Evolutionary conservation across 495 filamentous ascomycete species (phyloP), one percentile per base, ranked within the genome.

Genomic region (Acidiella bohemica): DNA sequence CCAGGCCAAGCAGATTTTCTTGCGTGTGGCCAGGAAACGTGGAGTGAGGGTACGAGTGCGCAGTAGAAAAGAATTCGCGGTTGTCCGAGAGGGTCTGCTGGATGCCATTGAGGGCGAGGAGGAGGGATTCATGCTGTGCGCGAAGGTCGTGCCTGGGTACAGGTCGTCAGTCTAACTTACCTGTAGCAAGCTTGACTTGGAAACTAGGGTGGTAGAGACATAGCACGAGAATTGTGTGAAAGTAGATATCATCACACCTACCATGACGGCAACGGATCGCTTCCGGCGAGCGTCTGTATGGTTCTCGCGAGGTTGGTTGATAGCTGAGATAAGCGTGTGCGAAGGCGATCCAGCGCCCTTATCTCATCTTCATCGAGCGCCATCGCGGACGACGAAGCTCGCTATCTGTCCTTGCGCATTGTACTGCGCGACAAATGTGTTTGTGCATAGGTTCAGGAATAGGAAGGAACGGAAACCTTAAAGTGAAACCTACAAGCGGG

Each of bases 21-120:
- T 87, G 73, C 8, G 72, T 77, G 30, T 74, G 74, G 9, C 78
- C 73, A 8, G 83, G 82, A 60, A 78, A 87, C 39, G 75, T 73
- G 4, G 84, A 80, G 3, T 75, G 70, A 1, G 84, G 84, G 57
- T 85, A 84, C 32, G 77, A 71, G 47, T 58, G 55, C 12, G 50
- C 43, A 11, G 43, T 20, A 5, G 24, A 33, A n/a, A 55, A 39
- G 25, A 55, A 49, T 2, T 34, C 30, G 14, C 36, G 32, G 23
- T 58, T 47, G 5, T 44, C 33, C 18, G 24, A 23, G 8, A 51
- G 17, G 4, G 41, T 35, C 2, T 47, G 30, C 14, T 39, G 34
- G 18, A 51, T 18, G 0, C 21, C 22, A 10, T 31, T 35, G 32
- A 58, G 24, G 40, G 45, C 46, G 14, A 30, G 32, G 24, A 48